Evolutionary conservation across 108 stramenopile species (phyloP).

Genomic region (Skeletonema menzelii): DNA sequence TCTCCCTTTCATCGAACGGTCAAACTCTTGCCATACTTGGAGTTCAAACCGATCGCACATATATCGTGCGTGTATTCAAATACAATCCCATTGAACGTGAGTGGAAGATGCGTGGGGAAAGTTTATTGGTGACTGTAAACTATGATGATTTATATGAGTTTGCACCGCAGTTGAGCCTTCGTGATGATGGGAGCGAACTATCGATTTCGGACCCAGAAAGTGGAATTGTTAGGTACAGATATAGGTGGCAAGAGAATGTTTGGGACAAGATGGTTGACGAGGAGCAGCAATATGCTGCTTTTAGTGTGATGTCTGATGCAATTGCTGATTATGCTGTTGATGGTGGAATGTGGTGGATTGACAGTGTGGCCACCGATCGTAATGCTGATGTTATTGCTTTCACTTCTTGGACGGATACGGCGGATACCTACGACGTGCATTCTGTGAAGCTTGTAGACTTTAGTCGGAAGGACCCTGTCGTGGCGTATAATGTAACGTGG

Average conservation of each 20-base stretch:
- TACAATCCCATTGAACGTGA: not conserved
- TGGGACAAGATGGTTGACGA: not conserved
- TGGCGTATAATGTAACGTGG: conserved; percentile 5
- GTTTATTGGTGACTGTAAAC: not conserved
- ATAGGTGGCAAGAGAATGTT: not conserved
- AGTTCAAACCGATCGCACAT: conserved; percentile 1
- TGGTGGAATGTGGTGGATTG: conserved; percentile 5
- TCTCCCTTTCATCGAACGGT: not conserved
- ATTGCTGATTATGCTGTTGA: not conserved
- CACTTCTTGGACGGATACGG: conserved; percentile 4
- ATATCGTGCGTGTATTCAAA: conserved; percentile 8
- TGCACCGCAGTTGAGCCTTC: conserved; percentile 4
- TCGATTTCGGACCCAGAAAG: conserved; percentile 2
- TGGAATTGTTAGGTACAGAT: conserved; percentile 3
- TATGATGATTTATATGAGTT: conserved; percentile 5
- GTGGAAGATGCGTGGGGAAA: not conserved
- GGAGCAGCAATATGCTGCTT: not conserved
- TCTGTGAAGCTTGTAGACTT: conserved; percentile 10
- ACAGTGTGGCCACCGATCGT: conserved; percentile 10
- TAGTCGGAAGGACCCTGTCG: not conserved
- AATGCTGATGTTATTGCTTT: conserved; percentile 5
- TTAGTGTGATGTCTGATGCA: not conserved
- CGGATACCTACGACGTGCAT: not conserved
- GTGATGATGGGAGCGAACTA: not conserved
- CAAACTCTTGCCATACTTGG: conserved; percentile 11